These are phyloP conservation scores for Cucurbita ficifolia DNA, from an alignment of 306 rosid genomes.

Conservation along the genomic window DNA sequence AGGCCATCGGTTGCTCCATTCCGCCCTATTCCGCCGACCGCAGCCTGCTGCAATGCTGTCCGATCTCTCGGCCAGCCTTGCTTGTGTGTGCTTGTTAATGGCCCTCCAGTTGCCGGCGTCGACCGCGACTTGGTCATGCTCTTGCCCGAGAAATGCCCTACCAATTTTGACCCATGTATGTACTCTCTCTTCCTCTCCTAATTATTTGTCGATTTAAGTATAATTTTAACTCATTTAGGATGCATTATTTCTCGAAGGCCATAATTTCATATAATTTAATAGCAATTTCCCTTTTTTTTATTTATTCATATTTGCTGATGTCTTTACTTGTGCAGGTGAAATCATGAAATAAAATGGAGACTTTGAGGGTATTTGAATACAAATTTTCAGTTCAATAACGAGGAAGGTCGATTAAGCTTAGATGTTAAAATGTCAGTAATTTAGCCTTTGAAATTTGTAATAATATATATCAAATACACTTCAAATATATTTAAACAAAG, in stretches of 20 bases:
- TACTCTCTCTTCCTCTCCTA: background rate
- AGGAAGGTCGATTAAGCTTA: background rate
- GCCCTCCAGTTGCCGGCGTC: conserved; percentile 30
- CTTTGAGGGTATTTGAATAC: background rate
- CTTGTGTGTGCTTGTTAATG: conserved; percentile 10
- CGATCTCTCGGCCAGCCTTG: conserved; percentile 9
- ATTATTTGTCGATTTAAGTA: too few species aligned
- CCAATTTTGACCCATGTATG: conserved; percentile 64
- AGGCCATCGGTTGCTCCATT: conserved; percentile 72
- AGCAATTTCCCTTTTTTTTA: background rate
- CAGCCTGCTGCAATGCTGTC: conserved; percentile 7
- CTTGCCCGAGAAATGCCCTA: conserved; percentile 61
- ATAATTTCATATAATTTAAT: too few species aligned
- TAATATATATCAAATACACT: too few species aligned
- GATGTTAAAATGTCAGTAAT: too few species aligned
- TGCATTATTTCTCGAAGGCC: too few species aligned
- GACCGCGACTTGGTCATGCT: conserved; percentile 69
- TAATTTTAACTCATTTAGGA: too few species aligned
- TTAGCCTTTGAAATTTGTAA: background rate
- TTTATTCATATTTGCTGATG: background rate
- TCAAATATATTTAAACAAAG: too few species aligned
- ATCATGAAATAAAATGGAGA: conserved; percentile 17
- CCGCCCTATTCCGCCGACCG: conserved; percentile 30
- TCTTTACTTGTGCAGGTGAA: conserved; percentile 36
- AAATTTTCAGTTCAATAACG: background rate